These are phyloP conservation scores for Croton setiger DNA, from an alignment of 441 rosid species.

Conservation along the genomic window DNA sequence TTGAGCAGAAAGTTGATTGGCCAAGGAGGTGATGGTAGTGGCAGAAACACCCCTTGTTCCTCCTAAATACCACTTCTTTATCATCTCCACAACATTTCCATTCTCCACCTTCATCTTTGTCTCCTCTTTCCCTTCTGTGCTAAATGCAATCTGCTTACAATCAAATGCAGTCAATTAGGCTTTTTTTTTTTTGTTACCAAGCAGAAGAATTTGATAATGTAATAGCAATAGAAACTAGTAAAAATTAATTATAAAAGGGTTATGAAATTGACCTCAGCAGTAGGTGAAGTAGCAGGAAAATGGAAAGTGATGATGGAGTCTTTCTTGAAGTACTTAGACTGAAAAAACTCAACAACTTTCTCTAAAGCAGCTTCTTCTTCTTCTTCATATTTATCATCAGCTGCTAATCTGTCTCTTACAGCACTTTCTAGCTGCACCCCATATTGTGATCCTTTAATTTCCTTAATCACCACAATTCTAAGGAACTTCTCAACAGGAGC, in stretches of 20 bases:
- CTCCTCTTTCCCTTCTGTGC: conserved; percentile 62
- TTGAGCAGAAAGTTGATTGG: conserved; percentile 44
- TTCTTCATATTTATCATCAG: conserved; percentile 78
- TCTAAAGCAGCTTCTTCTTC: conserved; percentile 83
- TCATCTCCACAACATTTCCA: conserved; percentile 70
- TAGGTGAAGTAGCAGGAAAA: conserved; percentile 49
- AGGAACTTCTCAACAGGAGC: conserved; percentile 67
- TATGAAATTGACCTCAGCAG: conserved; percentile 44
- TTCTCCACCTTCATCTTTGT: conserved; percentile 58
- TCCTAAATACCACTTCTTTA: conserved; percentile 84
- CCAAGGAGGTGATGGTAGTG: conserved; percentile 56
- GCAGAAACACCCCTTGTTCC: conserved; percentile 76
- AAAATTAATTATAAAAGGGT: background rate
- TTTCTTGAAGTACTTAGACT: conserved; percentile 75
- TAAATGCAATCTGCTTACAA: conserved; percentile 44
- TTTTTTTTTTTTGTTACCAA: too few species aligned
- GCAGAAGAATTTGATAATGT: too few species aligned
- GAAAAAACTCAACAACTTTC: conserved; percentile 74
- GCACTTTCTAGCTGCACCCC: conserved; percentile 70
- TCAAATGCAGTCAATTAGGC: background rate
- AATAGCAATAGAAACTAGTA: too few species aligned
- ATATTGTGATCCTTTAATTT: conserved; percentile 79
- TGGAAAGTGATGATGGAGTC: conserved; percentile 61
- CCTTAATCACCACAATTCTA: conserved; percentile 85
- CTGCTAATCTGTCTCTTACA: conserved; percentile 73